Evolutionary conservation across 176 grass and related monocot species (phyloP).

Genomic region (Rhynchospora tenuis): DNA sequence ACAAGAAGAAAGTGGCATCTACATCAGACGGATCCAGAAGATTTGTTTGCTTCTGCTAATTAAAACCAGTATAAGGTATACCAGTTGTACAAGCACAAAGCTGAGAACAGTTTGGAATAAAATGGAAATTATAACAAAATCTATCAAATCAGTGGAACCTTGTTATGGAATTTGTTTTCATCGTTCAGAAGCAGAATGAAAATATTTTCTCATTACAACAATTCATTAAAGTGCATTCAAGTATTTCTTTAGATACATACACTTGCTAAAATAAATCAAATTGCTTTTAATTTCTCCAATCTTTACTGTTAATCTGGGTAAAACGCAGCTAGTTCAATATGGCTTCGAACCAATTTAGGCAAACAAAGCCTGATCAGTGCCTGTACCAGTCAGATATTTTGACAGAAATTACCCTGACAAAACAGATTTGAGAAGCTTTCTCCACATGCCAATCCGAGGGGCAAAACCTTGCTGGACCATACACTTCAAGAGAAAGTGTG

Average conservation of each 20-base stretch:
- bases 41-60: no score
- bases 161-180: not conserved
- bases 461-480: constrained; percentile 78
- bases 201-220: not conserved
- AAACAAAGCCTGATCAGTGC: not conserved
- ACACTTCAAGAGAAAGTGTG: constrained; percentile 50
- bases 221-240: not conserved
- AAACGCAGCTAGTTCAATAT: not conserved
- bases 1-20: not conserved
- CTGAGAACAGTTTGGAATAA: not conserved
- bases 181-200: not conserved
- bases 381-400: not conserved
- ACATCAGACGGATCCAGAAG: not conserved
- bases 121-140: not conserved
- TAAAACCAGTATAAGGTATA: no score
- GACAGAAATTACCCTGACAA: not conserved
- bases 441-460: constrained; percentile 76
- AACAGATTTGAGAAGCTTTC: constrained; percentile 44
- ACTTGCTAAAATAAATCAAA: not conserved
- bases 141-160: not conserved
- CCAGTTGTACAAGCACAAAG: not conserved
- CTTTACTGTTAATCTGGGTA: not conserved
- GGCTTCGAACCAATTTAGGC: not conserved
- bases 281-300: not conserved
- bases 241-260: not conserved